Base-by-base conservation (phyloP, 1,284 basidiomycete species). In the Microbotryomycetes sp. region DNA sequence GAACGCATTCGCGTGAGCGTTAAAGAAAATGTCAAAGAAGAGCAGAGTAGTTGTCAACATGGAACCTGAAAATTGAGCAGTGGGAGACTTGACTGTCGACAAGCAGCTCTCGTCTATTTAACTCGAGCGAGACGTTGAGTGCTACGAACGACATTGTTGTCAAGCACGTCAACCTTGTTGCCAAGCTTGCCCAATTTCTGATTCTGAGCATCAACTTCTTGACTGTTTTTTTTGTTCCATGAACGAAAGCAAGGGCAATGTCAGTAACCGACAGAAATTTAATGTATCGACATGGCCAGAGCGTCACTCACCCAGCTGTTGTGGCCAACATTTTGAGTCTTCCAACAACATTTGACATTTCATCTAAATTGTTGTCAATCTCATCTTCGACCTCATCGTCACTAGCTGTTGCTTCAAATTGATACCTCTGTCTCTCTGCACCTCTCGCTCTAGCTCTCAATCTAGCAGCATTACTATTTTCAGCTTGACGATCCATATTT, bases 331-430 rank as follows among this genome's bases (percentile, higher is more conserved):
- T 83, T 78, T 92, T 94, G 69, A 99, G 81, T 58, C 87, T 80
- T 76, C 86, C 88, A 3, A 89, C 85, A 54, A 89, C 82, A 60
- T 86, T 86, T 49, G 83, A 80, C 63, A 96, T 90, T 77, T 97
- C 92, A 75, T 92, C 85, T 54, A 99, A 78, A 75, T 98, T 97
- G 67, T 85, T 84, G 72, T 97, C 94, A 26, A 97, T 74, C 75
- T 93, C 82, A 65, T 83, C 80, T 70, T 84, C 83, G 53, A 83
- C 73, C 77, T 97, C 92, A 73, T 98, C 93, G 73, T 99, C 96
- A n/a, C 88, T 92, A 19, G 83, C 89, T 42, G 86, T 89, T n/a
- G 86, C 86, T 70, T 98, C 94, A 71, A 97, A 97, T 76, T 97
- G 93, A 76, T 86, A 98, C 29, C 89, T 83, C 73, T 86, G 83